Conservation (phyloP, 495 filamentous ascomycete species). For the Choiromyces venosus region DNA sequence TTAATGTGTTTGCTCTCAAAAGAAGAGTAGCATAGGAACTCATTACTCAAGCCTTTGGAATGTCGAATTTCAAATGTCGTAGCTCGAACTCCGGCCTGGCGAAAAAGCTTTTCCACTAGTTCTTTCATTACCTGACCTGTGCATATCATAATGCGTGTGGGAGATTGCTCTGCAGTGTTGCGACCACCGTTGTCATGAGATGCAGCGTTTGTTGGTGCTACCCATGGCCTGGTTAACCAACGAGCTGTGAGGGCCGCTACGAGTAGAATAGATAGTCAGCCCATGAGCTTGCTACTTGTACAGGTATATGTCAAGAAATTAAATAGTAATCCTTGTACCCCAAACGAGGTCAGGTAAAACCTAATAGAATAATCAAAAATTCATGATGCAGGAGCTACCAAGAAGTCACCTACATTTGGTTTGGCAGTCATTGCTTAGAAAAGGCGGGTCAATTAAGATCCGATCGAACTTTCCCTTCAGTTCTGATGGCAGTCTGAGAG, state of each 20-base stretch:
- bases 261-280: conserved; percentile 7
- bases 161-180: not conserved
- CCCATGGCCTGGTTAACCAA: conserved; percentile 56
- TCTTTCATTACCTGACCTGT: conserved; percentile 66
- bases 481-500: conserved; percentile 54
- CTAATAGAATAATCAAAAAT: not conserved
- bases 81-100: conserved; percentile 48
- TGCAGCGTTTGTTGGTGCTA: not conserved
- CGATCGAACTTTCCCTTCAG: conserved; percentile 61
- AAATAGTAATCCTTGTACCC: not conserved
- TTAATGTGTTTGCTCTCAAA: conserved; percentile 58
- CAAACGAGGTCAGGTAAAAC: not conserved
- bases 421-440: conserved; percentile 72
- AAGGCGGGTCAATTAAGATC: conserved; percentile 71
- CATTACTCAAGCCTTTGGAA: conserved; percentile 64
- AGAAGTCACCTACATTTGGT: conserved; percentile 56
- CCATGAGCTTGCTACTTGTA: not conserved
- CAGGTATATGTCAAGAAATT: not conserved
- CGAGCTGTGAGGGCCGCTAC: conserved; percentile 63
- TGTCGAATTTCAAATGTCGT: conserved; percentile 61
- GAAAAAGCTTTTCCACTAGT: conserved; percentile 52
- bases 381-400: not conserved
- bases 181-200: conserved; percentile 6
- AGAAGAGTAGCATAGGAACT: conserved; percentile 72
- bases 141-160: conserved; percentile 55